Conservation (phyloP, 2,329 filamentous ascomycete genomes). For the Colletotrichum scovillei region DNA sequence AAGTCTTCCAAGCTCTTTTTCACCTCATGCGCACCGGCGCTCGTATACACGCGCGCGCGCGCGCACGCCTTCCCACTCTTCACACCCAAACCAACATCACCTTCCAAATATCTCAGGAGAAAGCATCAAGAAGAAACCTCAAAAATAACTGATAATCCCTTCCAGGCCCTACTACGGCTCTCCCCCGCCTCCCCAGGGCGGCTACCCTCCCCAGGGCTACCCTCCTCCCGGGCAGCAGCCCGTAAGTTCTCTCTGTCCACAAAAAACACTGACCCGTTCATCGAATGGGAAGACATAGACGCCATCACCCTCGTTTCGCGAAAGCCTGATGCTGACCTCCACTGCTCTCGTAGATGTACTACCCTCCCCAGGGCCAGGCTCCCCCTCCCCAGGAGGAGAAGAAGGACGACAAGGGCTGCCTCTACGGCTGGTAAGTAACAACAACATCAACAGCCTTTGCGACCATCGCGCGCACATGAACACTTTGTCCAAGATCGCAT, state of each 20-base stretch:
- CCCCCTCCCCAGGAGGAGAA: conserved; percentile 50
- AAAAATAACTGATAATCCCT: conserved; percentile 11
- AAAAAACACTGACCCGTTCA: not conserved
- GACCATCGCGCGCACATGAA: not conserved
- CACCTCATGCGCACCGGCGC: not conserved
- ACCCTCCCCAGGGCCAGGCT: conserved; percentile 43
- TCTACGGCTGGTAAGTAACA: conserved; percentile 50
- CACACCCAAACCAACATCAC: not conserved
- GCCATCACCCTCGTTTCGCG: not conserved
- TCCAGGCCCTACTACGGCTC: conserved; percentile 37
- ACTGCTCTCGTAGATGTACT: conserved; percentile 37
- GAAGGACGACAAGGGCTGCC: conserved; percentile 54
- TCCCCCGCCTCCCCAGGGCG: conserved; percentile 38
- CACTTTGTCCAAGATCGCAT: not conserved
- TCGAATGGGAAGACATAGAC: not conserved
- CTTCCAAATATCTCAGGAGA: not conserved
- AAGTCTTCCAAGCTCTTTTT: not conserved
- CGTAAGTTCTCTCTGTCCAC: conserved; percentile 12
- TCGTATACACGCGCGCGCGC: not conserved
- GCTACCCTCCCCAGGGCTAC: conserved; percentile 38
- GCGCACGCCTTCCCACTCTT: not conserved
- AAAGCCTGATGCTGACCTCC: not conserved
- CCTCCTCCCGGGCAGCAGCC: conserved; percentile 37
- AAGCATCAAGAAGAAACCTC: not conserved
- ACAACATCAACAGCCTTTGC: not conserved